Percentiles rank a stretch among this genome's conserved stretches.
Conservation (phyloP, 805 yeast species). For the Teunomyces pallodes region DNA sequence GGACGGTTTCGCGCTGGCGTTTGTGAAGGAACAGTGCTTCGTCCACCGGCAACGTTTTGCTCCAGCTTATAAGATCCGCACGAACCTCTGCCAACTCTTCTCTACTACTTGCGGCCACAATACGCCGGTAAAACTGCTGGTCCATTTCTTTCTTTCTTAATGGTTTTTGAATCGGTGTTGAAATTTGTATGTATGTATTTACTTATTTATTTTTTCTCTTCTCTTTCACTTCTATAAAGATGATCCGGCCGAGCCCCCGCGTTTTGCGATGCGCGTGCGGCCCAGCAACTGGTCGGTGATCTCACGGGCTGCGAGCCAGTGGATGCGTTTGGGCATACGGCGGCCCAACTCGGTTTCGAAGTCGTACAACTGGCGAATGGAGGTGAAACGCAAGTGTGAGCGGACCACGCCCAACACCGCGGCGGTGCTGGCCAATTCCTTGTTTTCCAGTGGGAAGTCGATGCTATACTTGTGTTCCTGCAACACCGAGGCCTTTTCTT, state of each 20-base stretch:
- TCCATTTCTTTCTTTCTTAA: not conserved
- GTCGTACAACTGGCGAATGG: slow-evolving; percentile 77
- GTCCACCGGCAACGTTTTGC: not conserved
- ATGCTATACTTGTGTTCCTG: slow-evolving; percentile 20
- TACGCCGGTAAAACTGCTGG: not conserved
- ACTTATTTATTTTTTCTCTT: not conserved
- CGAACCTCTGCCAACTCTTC: slow-evolving; percentile 3
- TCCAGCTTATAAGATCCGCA: slow-evolving; percentile 8
- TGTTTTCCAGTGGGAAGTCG: slow-evolving; percentile 33
- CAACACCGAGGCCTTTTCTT: slow-evolving; percentile 39
- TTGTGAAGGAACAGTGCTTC: slow-evolving; percentile 18
- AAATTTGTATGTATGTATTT: no score
- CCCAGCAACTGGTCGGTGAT: slow-evolving; percentile 85
- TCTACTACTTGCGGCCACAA: not conserved
- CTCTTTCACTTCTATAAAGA: not conserved
- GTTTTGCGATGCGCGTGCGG: slow-evolving; percentile 31
- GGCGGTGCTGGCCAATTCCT: slow-evolving; percentile 33
- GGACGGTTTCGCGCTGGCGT: slow-evolving; percentile 16
- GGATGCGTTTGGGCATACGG: slow-evolving; percentile 86
- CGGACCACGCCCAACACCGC: slow-evolving; percentile 55
- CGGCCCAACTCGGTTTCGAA: slow-evolving; percentile 75
- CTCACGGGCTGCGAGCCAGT: slow-evolving; percentile 75
- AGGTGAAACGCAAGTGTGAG: slow-evolving; percentile 69
- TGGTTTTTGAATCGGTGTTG: not conserved
- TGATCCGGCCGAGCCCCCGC: no score